Base-by-base conservation (phyloP, 306 rosid genomes). In the Alnus rubra region DNA sequence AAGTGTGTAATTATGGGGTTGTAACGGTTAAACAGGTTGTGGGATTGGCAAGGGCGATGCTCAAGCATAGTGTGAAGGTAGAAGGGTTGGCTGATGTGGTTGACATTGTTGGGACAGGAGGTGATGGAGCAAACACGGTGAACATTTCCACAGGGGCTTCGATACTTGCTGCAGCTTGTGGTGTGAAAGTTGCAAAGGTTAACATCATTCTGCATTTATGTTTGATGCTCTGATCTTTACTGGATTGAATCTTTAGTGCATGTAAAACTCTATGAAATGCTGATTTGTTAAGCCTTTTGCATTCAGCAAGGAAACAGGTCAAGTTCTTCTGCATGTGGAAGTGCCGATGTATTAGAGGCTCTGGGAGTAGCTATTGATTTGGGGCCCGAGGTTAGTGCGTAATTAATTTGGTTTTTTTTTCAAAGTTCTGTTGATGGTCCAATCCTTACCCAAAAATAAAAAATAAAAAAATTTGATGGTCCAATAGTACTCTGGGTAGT, bases 21-120 rank as follows among this genome's bases (percentile, higher is more conserved):
- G 69, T 82, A 59, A 49, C 73, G 74, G 44, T 55, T 73, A 49
- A 76, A 69, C 88, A 95, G 98, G 49, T 93, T 80, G 97, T 89
- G 65, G 99, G 99, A 63, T 87, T 95, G 68, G 99, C 99, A 11
- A 89, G 87, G 83, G 93, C 97, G 4, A 95, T 95, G 99, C 67
- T 93, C 79, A 90, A 84, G 79, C 92, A 83, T 52, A 88, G 97
- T 15, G 80, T 62, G 79, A 90, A 88, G 87, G 91, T 95, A 50
- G 96, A 89, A 67, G 99, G 94, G 76, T 89, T 95, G 76, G 81
- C 11, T 56, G 93, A 95, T 78, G 98, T 85, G 2, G 93, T 93
- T 70, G 99, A 95, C 88, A 95, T 95, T n/a, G 97, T 93, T 68
- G 99, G 99, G 79, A 95, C 99, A 0, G 98, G 99, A 75, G 97